A percentile compares a stretch with the other conserved stretches of the same genome.
Evolutionary conservation across 139 green algal species (phyloP).

Genomic region (Chlamydomonas sphaeroides): DNA sequence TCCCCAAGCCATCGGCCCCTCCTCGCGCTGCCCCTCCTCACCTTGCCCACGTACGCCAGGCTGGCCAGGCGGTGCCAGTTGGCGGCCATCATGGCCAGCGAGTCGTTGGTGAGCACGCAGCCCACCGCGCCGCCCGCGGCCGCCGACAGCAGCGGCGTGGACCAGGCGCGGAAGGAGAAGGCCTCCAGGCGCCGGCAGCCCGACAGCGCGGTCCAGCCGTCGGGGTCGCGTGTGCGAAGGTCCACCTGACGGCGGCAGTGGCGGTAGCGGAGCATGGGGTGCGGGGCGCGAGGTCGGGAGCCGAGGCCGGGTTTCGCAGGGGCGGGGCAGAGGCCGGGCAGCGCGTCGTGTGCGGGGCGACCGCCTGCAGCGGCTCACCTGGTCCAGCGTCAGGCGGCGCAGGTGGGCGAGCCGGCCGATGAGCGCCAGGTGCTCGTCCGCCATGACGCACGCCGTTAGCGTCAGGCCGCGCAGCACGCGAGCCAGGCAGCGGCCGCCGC

Average conservation of each 20-base stretch:
- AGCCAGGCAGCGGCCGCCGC: background rate
- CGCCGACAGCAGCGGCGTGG: conserved; percentile 25
- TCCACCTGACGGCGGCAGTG: background rate
- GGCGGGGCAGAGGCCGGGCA: too few relatives aligned
- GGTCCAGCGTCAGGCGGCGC: background rate
- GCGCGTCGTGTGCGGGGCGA: too few relatives aligned
- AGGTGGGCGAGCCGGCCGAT: conserved; percentile 5
- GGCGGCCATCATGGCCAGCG: conserved; percentile 33
- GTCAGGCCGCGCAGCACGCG: background rate
- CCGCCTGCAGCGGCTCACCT: background rate
- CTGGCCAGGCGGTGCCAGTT: conserved; percentile 23
- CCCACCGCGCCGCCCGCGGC: background rate
- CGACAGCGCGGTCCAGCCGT: conserved; percentile 19
- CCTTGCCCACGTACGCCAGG: conserved; percentile 17
- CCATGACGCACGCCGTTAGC: conserved; percentile 32
- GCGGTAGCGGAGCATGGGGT: too few relatives aligned
- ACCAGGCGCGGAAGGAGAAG: conserved; percentile 25
- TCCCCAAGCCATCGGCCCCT: too few relatives aligned
- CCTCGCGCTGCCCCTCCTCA: background rate
- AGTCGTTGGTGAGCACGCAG: conserved; percentile 20
- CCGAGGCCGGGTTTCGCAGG: too few relatives aligned
- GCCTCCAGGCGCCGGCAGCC: background rate
- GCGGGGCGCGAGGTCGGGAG: too few relatives aligned
- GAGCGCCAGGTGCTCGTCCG: conserved; percentile 21
- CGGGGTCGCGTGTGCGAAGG: conserved; percentile 19